Evolutionary conservation across 75 land plant species (phyloP), one percentile per base, ranked within the genome.

Genomic region (Isoetes taiwanensis): DNA sequence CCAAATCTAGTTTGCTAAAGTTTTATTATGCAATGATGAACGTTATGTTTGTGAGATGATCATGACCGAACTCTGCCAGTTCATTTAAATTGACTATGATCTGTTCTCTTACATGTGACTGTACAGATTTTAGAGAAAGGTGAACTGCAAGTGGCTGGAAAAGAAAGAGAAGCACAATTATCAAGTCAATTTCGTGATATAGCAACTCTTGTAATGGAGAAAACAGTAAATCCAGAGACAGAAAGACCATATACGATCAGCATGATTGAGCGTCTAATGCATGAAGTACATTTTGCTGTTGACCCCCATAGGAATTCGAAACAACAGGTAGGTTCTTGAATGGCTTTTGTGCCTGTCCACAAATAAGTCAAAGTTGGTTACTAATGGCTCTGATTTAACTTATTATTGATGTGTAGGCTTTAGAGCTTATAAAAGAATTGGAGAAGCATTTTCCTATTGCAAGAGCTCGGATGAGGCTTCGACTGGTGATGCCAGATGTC

Each of bases 201-300:
- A 68, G 98, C 98, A 32, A 84, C 85, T 1, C 87, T 93, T 42
- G 83, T 93, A 31, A 87, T 88, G 98, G 76, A 84, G 68, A 93
- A 93, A 72, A 93, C 98, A 0, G 70, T 87, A 41, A 93, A 93
- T 62, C 73, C 96, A 52, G 90, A 93, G 52, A 93, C 98, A 4
- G 76, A 79, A 52, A 78, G 96, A 2, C 98, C 98, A 20, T 93
- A 87, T 39, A 93, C 98, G 0, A 93, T 87, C 28, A 93, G 83
- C 64, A 93, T 93, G 98, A 88, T 93, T 69, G 98, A 93, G 73
- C 77, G 98, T 5, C 71, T 93, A 6, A 87, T 93, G 98, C 95
- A 77, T 59, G 98, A 93, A 58, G 80, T 84, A 11, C 98, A 93
- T 68, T 93, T 87, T 75, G 85, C 98, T 54, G 85, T 93, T 21